These are phyloP conservation scores for Trichoderma atroviride DNA, from an alignment of 2,329 filamentous ascomycete species.

Conservation along the genomic window DNA sequence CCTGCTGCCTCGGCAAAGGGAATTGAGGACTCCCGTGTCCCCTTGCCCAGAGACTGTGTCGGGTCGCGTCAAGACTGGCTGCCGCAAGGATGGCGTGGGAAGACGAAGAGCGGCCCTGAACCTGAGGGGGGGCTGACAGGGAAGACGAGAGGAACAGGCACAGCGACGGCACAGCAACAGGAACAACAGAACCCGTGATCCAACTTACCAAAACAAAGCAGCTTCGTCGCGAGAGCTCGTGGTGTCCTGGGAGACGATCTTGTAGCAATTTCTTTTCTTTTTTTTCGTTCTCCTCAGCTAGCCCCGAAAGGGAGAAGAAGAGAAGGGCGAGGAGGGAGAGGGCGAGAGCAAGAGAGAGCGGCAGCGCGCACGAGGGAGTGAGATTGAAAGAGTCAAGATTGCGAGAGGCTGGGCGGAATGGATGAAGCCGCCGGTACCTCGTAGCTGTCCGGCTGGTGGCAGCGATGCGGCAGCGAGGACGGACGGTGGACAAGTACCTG, in stretches of 20 bases:
- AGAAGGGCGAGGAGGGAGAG: neutral
- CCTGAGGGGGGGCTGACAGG: slow-evolving; percentile 21
- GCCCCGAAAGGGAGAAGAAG: slow-evolving; percentile 16
- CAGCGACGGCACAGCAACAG: neutral
- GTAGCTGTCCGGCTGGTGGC: neutral
- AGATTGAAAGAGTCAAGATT: slow-evolving; percentile 18
- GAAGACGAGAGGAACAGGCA: neutral
- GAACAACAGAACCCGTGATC: neutral
- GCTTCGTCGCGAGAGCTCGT: slow-evolving; percentile 7
- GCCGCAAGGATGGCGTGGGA: too few relatives aligned
- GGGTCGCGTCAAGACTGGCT: slow-evolving; percentile 2
- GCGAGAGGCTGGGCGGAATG: slow-evolving; percentile 22
- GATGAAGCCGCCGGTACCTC: slow-evolving; percentile 22
- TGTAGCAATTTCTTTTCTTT: neutral
- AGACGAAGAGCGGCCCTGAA: slow-evolving; percentile 9
- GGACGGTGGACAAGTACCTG: neutral
- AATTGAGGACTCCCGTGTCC: slow-evolving; percentile 7
- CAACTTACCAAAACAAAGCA: slow-evolving; percentile 12
- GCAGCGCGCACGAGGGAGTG: slow-evolving; percentile 17
- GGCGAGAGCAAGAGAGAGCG: neutral
- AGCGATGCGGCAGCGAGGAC: neutral
- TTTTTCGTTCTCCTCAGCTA: slow-evolving; percentile 22
- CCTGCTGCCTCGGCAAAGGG: slow-evolving; percentile 27
- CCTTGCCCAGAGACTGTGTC: slow-evolving; percentile 19
- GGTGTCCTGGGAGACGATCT: neutral